Evolutionary conservation across 2,329 filamentous ascomycete genomes (phyloP).

Genomic region (Byssochlamys sp.): DNA sequence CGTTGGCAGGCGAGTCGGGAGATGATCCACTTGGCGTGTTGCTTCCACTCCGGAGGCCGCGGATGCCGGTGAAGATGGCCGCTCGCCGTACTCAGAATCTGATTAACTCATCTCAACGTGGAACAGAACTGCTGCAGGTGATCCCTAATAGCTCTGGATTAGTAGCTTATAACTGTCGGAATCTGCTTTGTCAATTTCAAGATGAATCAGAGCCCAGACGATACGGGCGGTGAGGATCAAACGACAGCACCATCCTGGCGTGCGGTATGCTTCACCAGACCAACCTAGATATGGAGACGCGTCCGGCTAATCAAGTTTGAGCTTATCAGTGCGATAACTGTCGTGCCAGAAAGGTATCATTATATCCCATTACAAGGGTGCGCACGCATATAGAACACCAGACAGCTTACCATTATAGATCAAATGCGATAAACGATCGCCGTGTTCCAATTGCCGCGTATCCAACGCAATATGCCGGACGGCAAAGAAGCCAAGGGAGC

Average conservation of each 20-base stretch:
- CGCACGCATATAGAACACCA: background rate
- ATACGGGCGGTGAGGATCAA: background rate
- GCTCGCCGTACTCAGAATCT: background rate
- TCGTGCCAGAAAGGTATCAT: constrained; percentile 8
- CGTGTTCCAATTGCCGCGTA: constrained; percentile 33
- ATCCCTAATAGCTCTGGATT: background rate
- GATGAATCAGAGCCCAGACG: background rate
- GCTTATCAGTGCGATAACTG: constrained; percentile 9
- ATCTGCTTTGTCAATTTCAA: background rate
- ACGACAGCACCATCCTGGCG: background rate
- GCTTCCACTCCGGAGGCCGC: background rate
- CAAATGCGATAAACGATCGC: constrained; percentile 32
- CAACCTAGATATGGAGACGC: background rate
- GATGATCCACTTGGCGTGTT: background rate
- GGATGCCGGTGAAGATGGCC: background rate
- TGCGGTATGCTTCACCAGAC: constrained; percentile 4
- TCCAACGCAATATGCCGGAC: constrained; percentile 29
- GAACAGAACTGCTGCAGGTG: background rate
- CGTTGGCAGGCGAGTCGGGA: background rate
- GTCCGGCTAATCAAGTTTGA: background rate
- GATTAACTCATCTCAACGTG: background rate
- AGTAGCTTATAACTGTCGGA: background rate
- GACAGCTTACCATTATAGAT: constrained; percentile 18
- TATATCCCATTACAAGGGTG: background rate
- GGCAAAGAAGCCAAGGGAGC: constrained; percentile 27